A percentile compares a stretch with the other conserved stretches of the same genome.
Conservation (phyloP, 139 green algal genomes). For the Coccomyxa sp. region DNA sequence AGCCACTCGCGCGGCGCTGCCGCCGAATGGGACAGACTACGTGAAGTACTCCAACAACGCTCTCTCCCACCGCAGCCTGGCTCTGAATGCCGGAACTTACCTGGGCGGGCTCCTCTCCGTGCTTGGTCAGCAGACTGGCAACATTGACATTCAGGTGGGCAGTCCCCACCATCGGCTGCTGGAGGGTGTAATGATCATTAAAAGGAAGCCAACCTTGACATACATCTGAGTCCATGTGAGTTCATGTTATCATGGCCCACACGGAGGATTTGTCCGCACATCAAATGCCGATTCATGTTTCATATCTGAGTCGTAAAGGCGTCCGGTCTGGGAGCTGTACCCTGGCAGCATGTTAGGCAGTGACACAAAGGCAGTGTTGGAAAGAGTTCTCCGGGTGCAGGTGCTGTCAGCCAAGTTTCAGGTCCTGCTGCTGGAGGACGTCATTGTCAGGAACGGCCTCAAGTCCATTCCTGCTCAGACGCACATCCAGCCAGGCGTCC, state of each 20-base stretch:
- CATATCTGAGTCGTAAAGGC: background rate
- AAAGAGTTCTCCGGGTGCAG: background rate
- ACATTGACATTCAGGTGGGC: background rate
- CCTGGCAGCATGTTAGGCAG: background rate
- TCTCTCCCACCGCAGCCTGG: background rate
- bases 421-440: background rate
- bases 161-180: no score
- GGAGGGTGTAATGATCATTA: no score
- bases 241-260: background rate
- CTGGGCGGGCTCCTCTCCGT: background rate
- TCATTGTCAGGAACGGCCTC: background rate
- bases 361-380: background rate
- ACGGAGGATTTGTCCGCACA: background rate
- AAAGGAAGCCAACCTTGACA: no score
- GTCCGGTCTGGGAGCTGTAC: background rate
- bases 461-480: background rate
- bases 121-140: background rate
- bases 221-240: no score
- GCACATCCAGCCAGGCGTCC: background rate
- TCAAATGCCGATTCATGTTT: no score
- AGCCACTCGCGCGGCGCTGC: background rate
- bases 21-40: background rate
- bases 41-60: background rate
- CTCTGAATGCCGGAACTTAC: background rate
- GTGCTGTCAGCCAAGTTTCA: background rate